phyloP scores from a whole-genome alignment of 257 asterid species.

The Galeopsis tetrahit region DNA sequence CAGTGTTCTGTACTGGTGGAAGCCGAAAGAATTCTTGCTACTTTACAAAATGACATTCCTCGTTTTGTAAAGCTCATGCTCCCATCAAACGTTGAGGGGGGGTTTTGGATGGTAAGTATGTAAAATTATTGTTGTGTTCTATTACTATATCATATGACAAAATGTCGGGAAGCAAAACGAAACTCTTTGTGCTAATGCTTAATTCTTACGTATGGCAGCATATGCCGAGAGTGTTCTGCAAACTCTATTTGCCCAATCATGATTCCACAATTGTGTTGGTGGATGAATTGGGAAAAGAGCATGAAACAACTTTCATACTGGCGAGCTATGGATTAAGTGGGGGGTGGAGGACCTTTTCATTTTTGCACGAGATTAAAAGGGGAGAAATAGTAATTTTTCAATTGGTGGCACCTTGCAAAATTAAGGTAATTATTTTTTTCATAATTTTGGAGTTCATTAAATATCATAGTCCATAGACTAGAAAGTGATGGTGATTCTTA shows the following conservation, averaged over 20 bases:
- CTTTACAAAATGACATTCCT: conserved; percentile 55
- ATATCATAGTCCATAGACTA: neutral
- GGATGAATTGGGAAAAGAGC: conserved; percentile 90
- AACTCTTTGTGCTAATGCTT: conserved; percentile 27
- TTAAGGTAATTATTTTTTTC: conserved; percentile 62
- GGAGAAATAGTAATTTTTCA: conserved; percentile 84
- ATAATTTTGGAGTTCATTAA: neutral
- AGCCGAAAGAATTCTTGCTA: conserved; percentile 56
- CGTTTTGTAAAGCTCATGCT: conserved; percentile 79
- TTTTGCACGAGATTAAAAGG: conserved; percentile 65
- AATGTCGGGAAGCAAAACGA: conserved; percentile 6
- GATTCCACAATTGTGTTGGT: conserved; percentile 67
- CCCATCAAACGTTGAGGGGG: conserved; percentile 87
- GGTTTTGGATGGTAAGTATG: conserved; percentile 90
- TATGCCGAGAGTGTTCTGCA: conserved; percentile 72
- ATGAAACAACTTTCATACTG: conserved; percentile 65
- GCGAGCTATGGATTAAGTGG: conserved; percentile 87
- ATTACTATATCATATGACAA: conserved; percentile 2
- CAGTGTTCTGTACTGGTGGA: conserved; percentile 64
- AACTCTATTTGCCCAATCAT: conserved; percentile 54
- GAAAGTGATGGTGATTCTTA: neutral
- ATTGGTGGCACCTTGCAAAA: conserved; percentile 73
- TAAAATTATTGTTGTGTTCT: conserved; percentile 7
- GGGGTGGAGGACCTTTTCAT: conserved; percentile 92
- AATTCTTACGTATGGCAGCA: conserved; percentile 52